Base-by-base conservation (phyloP, 2,329 filamentous ascomycete genomes). In the Macrophomina phaseolina region DNA sequence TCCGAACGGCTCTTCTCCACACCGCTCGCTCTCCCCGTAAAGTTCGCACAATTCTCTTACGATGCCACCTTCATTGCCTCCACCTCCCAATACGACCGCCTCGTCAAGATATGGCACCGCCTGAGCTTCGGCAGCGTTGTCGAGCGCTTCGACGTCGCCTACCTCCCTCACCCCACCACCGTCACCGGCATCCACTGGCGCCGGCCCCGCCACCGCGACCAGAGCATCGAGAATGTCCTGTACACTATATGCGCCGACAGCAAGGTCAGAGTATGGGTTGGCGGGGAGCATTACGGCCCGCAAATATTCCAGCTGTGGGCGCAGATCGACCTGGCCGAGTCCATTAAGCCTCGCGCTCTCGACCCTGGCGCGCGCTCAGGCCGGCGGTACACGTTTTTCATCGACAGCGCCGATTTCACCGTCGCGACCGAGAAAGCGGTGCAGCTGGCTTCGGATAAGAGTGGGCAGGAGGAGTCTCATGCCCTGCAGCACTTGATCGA, bases 71-170 rank as follows among this genome's bases (percentile, higher is more conserved):
- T 97, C 68, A 92, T 98, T 64, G 94, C 93, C 18, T 94, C 92
- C 1, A 87, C 91, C 12, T 91, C 93, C 49, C 82, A 85, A 60
- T 88, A 92, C 75, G 95, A 98, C 77, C 86, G 90, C 62, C 81
- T 98, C 23, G 89, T 97, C 71, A 98, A 99, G 80, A 87, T 98
- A 72, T 99, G 96, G 95, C 88, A 93, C 69, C 87, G 94, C 64
- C 82, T 97, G 30, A 91, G 91, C 8, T 97, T 94, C 75, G 93
- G 93, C 14, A 86, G 88, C 0, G 90, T 93, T 67, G 91, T 96
- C 71, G 90, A 93, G 46, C 86, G 91, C 66, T 98, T 98, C 78
- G 94, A 98, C 73, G 90, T 97, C 73, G 89, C 90, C 34, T 98
- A 98, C 78, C 87, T 99, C 1, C 84, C 89, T n/a, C 95, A 99